Evolutionary conservation across 208 protist species (phyloP), one percentile per base, ranked within the genome.

Genomic region (Histomonas meleagridis): DNA sequence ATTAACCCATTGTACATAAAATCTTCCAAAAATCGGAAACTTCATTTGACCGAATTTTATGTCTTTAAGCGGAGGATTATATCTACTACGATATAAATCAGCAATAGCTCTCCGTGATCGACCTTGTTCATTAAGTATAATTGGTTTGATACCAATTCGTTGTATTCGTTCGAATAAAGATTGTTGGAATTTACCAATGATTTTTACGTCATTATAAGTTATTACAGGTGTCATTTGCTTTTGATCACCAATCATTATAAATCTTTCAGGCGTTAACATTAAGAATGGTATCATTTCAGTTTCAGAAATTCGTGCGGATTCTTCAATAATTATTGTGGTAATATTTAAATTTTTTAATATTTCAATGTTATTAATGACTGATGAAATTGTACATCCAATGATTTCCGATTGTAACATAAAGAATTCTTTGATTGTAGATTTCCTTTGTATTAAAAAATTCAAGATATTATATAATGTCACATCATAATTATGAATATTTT

Each of bases 241-340:
- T 43, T 72, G 65, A 16, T 72, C 65, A 3, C 65, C 65, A 72
- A 72, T 72, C 14, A 72, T 18, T 43, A 72, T 72, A 43, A 72
- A 72, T 40, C 65, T 72, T 72, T 12, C n/a, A 35, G 65, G 65
- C 32, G 32, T 72, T 12, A 72, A 32, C 32, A 72, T 40, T 43
- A 72, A 72, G 32, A 72, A 72, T 16, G 65, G 40, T 43, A 72
- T 72, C 65, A 72, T 72, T 72, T 72, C 65, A 43, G 65, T 72
- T 72, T 72, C 65, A 43, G 40, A 18, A 43, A 72, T 72, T 72
- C 40, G 32, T 72, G 65, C 65, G n/a, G 65, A 26, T 43, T 72
- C 65, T 43, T 72, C 65, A 43, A 72, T 16, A 72, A 72, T 72
- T 12, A 72, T 32, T 40, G 65, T 72, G 32, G 10, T 72, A 43